Evolutionary conservation across 1,284 basidiomycete species (phyloP).

Genomic region (Cryptococcus jaspeensis): DNA sequence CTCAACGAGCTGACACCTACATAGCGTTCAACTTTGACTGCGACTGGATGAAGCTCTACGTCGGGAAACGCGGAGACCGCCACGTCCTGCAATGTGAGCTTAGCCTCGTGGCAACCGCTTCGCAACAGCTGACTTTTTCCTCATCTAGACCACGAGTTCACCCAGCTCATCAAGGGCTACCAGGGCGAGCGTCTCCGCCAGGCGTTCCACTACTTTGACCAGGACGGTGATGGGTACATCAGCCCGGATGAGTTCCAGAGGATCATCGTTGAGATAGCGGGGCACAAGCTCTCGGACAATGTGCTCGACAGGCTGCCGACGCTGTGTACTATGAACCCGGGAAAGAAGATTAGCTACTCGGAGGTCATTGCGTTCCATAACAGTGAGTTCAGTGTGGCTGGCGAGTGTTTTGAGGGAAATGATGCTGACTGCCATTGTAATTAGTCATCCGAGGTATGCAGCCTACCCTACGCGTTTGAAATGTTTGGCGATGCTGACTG

Average conservation of each 20-base stretch:
- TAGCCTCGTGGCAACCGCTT: no score
- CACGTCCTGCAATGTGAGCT: conserved; percentile 86
- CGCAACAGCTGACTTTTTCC: conserved; percentile 1
- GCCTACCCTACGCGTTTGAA: background rate
- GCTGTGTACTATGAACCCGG: conserved; percentile 78
- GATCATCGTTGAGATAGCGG: conserved; percentile 89
- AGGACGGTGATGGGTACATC: conserved; percentile 87
- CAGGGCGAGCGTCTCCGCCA: conserved; percentile 93
- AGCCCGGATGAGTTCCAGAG: conserved; percentile 85
- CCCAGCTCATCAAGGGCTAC: conserved; percentile 87
- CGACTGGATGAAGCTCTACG: conserved; percentile 91
- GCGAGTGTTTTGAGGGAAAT: background rate
- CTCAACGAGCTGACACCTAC: background rate
- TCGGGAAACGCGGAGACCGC: conserved; percentile 82
- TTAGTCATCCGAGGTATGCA: conserved; percentile 68
- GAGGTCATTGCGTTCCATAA: conserved; percentile 96
- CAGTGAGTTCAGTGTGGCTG: conserved; percentile 34
- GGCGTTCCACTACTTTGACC: conserved; percentile 85
- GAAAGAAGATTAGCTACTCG: conserved; percentile 86
- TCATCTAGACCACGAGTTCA: conserved; percentile 81
- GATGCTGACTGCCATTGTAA: background rate
- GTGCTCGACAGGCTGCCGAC: conserved; percentile 87
- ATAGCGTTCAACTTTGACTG: conserved; percentile 88
- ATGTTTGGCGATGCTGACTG: conserved; percentile 6
- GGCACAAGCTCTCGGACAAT: conserved; percentile 89